These are phyloP conservation scores for Saccharum spontaneum DNA, from an alignment of 176 grass and related monocot genomes.

Conservation along the genomic window DNA sequence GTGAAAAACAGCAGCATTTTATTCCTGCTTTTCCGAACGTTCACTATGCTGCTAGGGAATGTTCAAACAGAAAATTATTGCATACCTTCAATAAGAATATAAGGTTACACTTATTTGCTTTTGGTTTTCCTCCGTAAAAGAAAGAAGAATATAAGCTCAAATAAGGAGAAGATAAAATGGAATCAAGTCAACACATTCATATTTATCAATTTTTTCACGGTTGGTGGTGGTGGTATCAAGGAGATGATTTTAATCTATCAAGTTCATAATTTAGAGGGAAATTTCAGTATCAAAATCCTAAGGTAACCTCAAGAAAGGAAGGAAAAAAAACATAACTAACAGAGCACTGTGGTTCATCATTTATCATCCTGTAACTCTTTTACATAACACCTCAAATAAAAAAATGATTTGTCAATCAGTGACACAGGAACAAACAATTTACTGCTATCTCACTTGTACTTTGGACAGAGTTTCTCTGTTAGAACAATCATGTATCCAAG, in stretches of 20 bases:
- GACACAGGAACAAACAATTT: neutral
- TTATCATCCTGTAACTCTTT: neutral
- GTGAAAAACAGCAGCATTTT: constrained; percentile 6
- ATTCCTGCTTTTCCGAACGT: neutral
- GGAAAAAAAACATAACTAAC: neutral
- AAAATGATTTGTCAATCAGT: neutral
- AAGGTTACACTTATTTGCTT: neutral
- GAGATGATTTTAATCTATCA: neutral
- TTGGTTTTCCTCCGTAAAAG: neutral
- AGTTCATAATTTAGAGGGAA: neutral
- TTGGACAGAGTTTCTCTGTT: neutral
- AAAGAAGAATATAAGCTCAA: neutral
- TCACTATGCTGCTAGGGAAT: neutral
- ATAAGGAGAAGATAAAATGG: neutral
- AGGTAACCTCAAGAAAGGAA: neutral
- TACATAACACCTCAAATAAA: constrained; percentile 2
- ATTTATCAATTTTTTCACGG: neutral
- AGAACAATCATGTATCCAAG: neutral
- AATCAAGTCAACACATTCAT: neutral
- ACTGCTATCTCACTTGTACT: neutral
- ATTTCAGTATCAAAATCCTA: neutral
- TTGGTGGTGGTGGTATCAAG: neutral
- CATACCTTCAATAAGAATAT: constrained; percentile 6
- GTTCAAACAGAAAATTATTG: neutral
- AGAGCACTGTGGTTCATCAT: neutral